phyloP scores from a whole-genome alignment of 2,329 filamentous ascomycete species.

The Fonsecaea erecta region DNA sequence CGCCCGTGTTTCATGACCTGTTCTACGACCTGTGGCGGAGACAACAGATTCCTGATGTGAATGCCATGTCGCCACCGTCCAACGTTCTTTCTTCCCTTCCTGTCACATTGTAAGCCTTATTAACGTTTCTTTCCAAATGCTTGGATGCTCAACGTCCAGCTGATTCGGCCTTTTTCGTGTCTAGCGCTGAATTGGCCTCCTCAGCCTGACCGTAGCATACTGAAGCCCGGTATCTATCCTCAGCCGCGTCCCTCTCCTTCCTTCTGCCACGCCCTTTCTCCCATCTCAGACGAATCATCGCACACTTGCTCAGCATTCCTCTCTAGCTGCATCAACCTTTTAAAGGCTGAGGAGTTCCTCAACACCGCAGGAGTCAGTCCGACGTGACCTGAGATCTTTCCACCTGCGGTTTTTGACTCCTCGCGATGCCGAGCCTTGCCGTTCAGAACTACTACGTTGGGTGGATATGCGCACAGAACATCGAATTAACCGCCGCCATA shows the following conservation, averaged over 20 bases:
- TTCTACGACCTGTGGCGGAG: background rate
- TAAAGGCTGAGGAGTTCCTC: no score
- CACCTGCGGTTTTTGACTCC: no score
- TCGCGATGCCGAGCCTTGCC: no score
- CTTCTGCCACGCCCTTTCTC: background rate
- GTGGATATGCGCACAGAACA: background rate
- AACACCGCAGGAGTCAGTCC: no score
- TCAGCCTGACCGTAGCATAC: background rate
- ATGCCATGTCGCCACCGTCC: background rate
- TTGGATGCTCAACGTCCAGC: background rate
- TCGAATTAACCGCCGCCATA: conserved; percentile 37
- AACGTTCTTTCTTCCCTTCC: background rate
- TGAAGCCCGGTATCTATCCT: background rate
- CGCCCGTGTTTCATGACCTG: background rate
- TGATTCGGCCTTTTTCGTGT: background rate
- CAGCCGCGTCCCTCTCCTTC: background rate
- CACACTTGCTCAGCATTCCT: no score
- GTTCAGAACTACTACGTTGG: no score
- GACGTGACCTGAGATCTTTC: no score
- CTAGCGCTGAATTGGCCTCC: no score
- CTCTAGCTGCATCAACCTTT: no score
- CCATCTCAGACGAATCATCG: background rate
- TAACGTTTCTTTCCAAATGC: background rate
- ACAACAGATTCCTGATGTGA: background rate
- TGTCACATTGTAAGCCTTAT: background rate